Base-by-base conservation (phyloP, 2,329 filamentous ascomycete genomes). In the Fusarium sp. region DNA sequence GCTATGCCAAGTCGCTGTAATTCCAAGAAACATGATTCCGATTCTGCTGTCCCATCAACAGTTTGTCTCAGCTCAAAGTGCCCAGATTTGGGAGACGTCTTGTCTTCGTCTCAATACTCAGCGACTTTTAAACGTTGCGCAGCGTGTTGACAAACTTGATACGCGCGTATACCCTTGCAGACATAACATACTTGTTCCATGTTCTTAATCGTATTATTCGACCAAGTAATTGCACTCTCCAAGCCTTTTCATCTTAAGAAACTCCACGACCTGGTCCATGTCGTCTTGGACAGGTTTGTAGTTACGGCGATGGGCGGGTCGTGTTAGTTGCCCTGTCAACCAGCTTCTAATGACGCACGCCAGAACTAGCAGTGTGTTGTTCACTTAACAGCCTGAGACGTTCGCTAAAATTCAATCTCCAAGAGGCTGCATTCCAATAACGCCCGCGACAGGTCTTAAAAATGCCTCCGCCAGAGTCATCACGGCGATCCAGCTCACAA, bases 271-370 rank as follows among this genome's bases (percentile, higher is more conserved):
- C 34, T 36, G 34, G 34, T 36, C 34, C 34, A n/a, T 36, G 34
- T 36, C 34, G 34, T 36, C 34, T 36, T 36, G 34, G 15, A 36
- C 34, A 36, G 34, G 34, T 36, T 36, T 36, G 34, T 36, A 36
- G 34, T 36, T 36, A 9, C 34, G 34, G 34, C 19, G 32, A n/a
- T 36, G 34, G 9, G 34, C 34, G 34, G 34, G 34, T 23, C 34
- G 34, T n/a, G 40, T 24, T 36, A 24, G 80, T 83, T 82, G 79
- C 76, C 76, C 65, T 49, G 79, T 67, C 80, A 80, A 82, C 81
- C 65, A 17, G n/a, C 26, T 28, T 36, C n/a, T 17, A n/a, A 36
- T 36, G 34, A 36, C 34, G 34, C 11, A n/a, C 32, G 56, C 62
- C 72, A 70, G 49, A 39, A 63, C 55, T 70, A 30, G 14, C 43